phyloP scores from a whole-genome alignment of 768 basidiomycete species.

The Lactifluus volemus region DNA sequence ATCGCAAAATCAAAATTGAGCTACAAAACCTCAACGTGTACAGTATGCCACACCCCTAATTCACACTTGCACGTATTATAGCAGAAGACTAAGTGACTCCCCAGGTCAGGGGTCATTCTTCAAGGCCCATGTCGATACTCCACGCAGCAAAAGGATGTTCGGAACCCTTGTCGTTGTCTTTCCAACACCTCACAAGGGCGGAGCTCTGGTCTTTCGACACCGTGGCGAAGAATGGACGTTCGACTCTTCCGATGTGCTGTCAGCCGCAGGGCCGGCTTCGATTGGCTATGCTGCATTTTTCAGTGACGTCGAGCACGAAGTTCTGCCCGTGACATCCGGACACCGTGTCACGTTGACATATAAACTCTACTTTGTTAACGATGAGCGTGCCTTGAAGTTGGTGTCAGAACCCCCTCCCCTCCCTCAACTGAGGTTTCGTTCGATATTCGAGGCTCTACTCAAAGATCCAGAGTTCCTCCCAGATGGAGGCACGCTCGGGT shows the following conservation, averaged over 20 bases:
- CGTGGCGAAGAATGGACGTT: slow-evolving; percentile 29
- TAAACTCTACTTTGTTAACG: slow-evolving; percentile 28
- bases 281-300: slow-evolving; percentile 36
- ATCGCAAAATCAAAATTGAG: slow-evolving; percentile 25
- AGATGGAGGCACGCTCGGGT: slow-evolving; percentile 33
- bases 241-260: slow-evolving; percentile 28
- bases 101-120: slow-evolving; percentile 39
- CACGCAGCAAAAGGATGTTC: slow-evolving; percentile 36
- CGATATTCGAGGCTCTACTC: slow-evolving; percentile 25
- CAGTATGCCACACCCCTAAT: slow-evolving; percentile 23
- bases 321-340: slow-evolving; percentile 33
- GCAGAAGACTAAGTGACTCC: not conserved
- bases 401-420: not conserved
- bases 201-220: slow-evolving; percentile 32
- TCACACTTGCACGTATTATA: not conserved
- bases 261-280: slow-evolving; percentile 5
- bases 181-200: slow-evolving; percentile 39
- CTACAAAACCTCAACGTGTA: slow-evolving; percentile 42
- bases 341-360: slow-evolving; percentile 39
- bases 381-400: not conserved
- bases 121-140: slow-evolving; percentile 43
- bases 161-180: slow-evolving; percentile 46
- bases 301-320: slow-evolving; percentile 39
- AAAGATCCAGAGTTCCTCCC: slow-evolving; percentile 29
- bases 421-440: slow-evolving; percentile 3